Evolutionary conservation across 2,329 filamentous ascomycete genomes (phyloP).

Genomic region (Tolypocladium album): DNA sequence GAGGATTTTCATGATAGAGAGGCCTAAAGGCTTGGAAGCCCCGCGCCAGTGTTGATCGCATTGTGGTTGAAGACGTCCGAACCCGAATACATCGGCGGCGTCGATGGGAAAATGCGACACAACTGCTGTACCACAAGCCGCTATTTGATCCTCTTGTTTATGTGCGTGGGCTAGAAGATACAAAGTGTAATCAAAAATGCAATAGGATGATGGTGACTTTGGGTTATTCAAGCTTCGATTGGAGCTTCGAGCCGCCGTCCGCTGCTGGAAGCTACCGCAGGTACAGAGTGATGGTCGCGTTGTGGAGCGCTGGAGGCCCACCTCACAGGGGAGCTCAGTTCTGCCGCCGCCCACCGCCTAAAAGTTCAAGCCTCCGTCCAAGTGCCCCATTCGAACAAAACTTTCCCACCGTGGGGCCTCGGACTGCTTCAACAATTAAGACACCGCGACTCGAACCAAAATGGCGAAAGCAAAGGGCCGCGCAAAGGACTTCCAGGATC

Average conservation of each 20-base stretch:
- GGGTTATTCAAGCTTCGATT: neutral
- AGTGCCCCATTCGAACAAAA: slow-evolving; percentile 10
- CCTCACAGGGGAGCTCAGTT: slow-evolving; percentile 11
- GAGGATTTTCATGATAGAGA: slow-evolving; percentile 68
- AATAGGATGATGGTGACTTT: neutral
- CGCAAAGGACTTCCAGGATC: slow-evolving; percentile 50
- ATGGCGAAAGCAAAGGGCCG: slow-evolving; percentile 44
- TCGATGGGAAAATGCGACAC: neutral
- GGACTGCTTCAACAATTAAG: neutral
- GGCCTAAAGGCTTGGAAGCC: slow-evolving; percentile 21
- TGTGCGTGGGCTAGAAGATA: neutral
- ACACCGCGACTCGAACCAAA: slow-evolving; percentile 16
- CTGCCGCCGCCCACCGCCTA: slow-evolving; percentile 39
- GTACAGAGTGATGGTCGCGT: neutral
- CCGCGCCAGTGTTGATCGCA: slow-evolving; percentile 25
- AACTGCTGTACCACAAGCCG: neutral
- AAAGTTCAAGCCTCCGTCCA: slow-evolving; percentile 28
- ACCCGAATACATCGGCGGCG: neutral
- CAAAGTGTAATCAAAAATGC: neutral
- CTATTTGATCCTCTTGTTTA: neutral
- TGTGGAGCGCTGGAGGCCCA: neutral
- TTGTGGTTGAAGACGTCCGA: slow-evolving; percentile 10
- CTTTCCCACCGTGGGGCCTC: slow-evolving; percentile 22
- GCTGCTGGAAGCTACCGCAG: neutral
- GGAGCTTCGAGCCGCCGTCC: neutral